Base-by-base conservation (phyloP, 768 basidiomycete genomes). In the Hypsizygus marmoreus region DNA sequence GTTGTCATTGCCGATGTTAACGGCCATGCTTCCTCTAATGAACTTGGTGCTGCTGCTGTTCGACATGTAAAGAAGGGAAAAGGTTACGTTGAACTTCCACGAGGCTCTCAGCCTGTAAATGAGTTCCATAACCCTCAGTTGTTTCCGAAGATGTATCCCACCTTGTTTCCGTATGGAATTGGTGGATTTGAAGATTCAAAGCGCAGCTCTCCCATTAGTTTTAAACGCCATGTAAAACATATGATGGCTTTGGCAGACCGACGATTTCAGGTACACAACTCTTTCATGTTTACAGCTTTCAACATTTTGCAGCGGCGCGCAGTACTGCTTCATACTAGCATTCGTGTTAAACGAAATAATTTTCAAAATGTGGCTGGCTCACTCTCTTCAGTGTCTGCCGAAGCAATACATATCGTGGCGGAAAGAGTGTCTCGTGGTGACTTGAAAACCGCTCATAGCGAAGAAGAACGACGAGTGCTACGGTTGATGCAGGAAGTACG, bases 151-250 rank as follows among this genome's bases (percentile, higher is more conserved):
- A 62, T 71, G 6, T 75, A 68, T 54, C 73, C 74, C 2, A 66
- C 69, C 0, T 39, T 76, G 1, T 75, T 66, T 55, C 74, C 74
- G 0, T 75, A 66, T 56, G 72, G 75, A 0, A 45, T 68, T 12
- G 72, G 75, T 2, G 74, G 74, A 0, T 67, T 71, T 41, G 66
- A 76, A 45, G 56, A 76, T 40, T 8, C 4, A 0, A 10, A 26
- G 11, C 37, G 69, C 0, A 22, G 1, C 0, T 11, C 14, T 0
- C 2, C 24, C 0, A 12, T 75, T 0, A 65, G 64, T 4, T 37
- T 75, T 20, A 59, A 67, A 38, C 30, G 51, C 0, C 74, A 76
- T 13, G 56, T 66, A 0, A 55, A 57, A 20, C 65, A 74, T 49
- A 43, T 69, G 1, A 59, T 73, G 6, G 36, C 20, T 7, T 25